Conservation (phyloP, 2,329 filamentous ascomycete genomes). For the Leptographium procerum region DNA sequence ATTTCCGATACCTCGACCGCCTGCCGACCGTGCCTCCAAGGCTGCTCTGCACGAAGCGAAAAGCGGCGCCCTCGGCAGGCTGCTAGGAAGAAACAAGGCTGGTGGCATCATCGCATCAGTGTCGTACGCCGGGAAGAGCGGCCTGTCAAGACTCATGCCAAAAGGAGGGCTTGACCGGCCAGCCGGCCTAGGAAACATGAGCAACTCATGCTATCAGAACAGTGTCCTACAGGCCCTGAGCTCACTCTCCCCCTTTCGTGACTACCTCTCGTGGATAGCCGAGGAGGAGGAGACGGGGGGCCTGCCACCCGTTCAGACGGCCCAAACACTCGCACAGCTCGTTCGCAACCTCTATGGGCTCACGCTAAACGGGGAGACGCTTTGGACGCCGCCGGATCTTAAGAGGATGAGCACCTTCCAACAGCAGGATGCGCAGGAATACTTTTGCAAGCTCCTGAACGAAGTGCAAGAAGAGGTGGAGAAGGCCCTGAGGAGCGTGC, state of each 20-base stretch:
- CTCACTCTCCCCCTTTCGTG: conserved; percentile 57
- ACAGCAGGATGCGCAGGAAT: conserved; percentile 96
- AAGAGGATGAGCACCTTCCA: conserved; percentile 94
- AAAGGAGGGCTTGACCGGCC: conserved; percentile 34
- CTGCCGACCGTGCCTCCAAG: conserved; percentile 1
- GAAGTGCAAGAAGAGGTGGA: conserved; percentile 69
- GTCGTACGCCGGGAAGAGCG: conserved; percentile 43
- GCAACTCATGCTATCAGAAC: conserved; percentile 97
- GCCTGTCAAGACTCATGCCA: conserved; percentile 13
- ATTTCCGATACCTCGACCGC: conserved; percentile 27
- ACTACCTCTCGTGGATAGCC: conserved; percentile 47
- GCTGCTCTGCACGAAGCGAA: conserved; percentile 43
- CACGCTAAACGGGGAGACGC: conserved; percentile 58
- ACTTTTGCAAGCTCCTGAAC: conserved; percentile 81
- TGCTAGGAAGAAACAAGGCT: conserved; percentile 46
- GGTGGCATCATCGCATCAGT: conserved; percentile 44
- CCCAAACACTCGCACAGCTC: conserved; percentile 47
- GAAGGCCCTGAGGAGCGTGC: conserved; percentile 28
- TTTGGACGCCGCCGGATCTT: conserved; percentile 72
- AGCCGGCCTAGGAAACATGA: conserved; percentile 73
- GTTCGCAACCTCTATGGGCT: conserved; percentile 59
- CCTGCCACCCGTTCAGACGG: conserved; percentile 23
- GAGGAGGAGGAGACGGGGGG: conserved; percentile 18
- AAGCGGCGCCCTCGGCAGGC: conserved; percentile 50
- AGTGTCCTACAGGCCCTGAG: conserved; percentile 81